phyloP scores from a whole-genome alignment of 176 grass and related monocot species.

The Lolium rigidum region DNA sequence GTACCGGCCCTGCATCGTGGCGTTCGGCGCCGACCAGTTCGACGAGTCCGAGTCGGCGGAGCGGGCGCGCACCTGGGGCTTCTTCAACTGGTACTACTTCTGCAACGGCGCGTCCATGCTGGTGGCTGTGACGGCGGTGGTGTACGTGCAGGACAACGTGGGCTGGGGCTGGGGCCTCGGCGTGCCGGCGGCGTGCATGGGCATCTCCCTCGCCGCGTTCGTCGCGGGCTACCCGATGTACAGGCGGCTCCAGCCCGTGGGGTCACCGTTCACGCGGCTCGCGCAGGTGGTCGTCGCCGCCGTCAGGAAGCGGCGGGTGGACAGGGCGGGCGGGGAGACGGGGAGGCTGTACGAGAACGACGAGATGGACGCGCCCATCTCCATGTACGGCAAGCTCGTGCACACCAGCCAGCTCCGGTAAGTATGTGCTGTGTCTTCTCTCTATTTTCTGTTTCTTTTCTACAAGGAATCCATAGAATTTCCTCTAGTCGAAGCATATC shows the following conservation, averaged over 20 bases:
- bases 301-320: conserved; percentile 55
- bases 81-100: conserved; percentile 99
- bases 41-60: conserved; percentile 74
- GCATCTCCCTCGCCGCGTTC: conserved; percentile 67
- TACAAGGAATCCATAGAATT: background rate
- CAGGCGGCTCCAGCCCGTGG: conserved; percentile 39
- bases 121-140: conserved; percentile 74
- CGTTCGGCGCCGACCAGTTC: conserved; percentile 89
- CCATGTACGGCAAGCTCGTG: conserved; percentile 80
- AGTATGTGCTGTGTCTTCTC: background rate
- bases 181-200: conserved; percentile 75
- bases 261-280: conserved; percentile 76
- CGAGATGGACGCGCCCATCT: conserved; percentile 66
- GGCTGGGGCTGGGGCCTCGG: conserved; percentile 88
- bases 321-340: background rate
- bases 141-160: conserved; percentile 89
- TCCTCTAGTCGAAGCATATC: background rate
- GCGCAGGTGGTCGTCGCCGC: conserved; percentile 76
- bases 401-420: conserved; percentile 82
- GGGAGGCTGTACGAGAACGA: conserved; percentile 66
- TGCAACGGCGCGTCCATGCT: conserved; percentile 76
- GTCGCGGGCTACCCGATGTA: conserved; percentile 68
- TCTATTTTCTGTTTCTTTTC: background rate
- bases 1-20: conserved; percentile 77
- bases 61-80: conserved; percentile 67